Percentiles rank a stretch among this genome's conserved stretches.
These are phyloP conservation scores for Vitis hybrid DNA, from an alignment of 177 flowering plant species.

Conservation along the genomic window DNA sequence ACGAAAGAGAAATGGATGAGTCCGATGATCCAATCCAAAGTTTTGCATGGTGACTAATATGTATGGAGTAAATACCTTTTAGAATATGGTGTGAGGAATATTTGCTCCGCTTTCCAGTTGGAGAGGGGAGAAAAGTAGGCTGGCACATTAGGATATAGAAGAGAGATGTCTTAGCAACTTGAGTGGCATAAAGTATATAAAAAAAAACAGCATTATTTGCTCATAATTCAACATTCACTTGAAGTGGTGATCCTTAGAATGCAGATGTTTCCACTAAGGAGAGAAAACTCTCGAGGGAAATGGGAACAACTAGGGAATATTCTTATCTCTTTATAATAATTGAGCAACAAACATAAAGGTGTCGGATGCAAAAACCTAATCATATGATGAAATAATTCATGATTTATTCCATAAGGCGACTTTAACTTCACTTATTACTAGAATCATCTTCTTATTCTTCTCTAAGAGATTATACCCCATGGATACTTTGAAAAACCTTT, in stretches of 20 bases:
- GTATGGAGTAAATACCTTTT: too few species aligned
- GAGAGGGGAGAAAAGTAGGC: too few species aligned
- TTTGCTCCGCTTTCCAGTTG: too few species aligned
- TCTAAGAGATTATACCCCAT: not conserved
- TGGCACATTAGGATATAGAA: constrained; percentile 2
- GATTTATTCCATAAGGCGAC: not conserved
- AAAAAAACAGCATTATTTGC: constrained; percentile 14
- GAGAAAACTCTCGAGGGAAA: too few species aligned
- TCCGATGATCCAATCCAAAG: too few species aligned
- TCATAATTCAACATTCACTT: not conserved
- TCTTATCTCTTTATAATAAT: constrained; percentile 18
- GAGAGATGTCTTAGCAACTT: constrained; percentile 18
- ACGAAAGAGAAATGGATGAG: too few species aligned
- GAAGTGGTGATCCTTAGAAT: not conserved
- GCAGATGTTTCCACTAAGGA: too few species aligned
- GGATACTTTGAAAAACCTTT: too few species aligned
- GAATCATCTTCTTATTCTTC: constrained; percentile 13
- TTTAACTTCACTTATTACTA: not conserved
- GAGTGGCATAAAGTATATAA: constrained; percentile 3
- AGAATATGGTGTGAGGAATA: too few species aligned
- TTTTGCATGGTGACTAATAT: too few species aligned
- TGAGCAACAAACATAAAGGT: constrained; percentile 5
- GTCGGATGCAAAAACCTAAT: constrained; percentile 5
- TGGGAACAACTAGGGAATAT: too few species aligned
- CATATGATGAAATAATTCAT: not conserved